phyloP scores from a whole-genome alignment of 345 rosid genomes.

The Abelmoschus esculentus region DNA sequence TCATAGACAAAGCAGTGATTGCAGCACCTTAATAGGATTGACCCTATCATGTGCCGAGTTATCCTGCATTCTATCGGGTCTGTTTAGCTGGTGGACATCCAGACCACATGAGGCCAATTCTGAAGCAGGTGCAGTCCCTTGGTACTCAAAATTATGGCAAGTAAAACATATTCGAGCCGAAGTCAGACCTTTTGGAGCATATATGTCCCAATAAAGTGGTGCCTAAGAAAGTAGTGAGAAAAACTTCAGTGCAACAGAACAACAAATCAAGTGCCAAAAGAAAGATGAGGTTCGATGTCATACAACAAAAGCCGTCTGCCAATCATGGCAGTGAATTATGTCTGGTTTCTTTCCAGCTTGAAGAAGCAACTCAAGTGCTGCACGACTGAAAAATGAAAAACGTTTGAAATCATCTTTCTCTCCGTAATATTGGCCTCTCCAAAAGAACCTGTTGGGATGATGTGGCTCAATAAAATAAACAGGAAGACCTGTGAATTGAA shows the following conservation, averaged over 20 bases:
- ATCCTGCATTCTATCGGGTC: conserved; percentile 98
- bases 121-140: conserved; percentile 82
- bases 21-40: conserved; percentile 77
- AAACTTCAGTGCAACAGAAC: conserved; percentile 10
- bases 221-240: conserved; percentile 46
- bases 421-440: conserved; percentile 92
- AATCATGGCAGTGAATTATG: conserved; percentile 96
- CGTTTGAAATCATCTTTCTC: conserved; percentile 92
- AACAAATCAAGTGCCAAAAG: background rate
- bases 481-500: conserved; percentile 68
- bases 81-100: conserved; percentile 77
- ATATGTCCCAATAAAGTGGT: conserved; percentile 92
- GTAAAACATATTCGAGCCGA: conserved; percentile 97
- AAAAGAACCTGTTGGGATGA: conserved; percentile 88
- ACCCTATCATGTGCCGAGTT: conserved; percentile 63
- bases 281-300: conserved; percentile 16
- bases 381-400: conserved; percentile 91
- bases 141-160: conserved; percentile 98
- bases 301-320: conserved; percentile 99
- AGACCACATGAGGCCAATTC: conserved; percentile 90
- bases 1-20: background rate
- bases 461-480: conserved; percentile 94
- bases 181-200: conserved; percentile 82
- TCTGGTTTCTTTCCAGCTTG: conserved; percentile 92
- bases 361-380: conserved; percentile 87